Evolutionary conservation across 768 basidiomycete genomes (phyloP).

Genomic region (Butyriboletus loyo): DNA sequence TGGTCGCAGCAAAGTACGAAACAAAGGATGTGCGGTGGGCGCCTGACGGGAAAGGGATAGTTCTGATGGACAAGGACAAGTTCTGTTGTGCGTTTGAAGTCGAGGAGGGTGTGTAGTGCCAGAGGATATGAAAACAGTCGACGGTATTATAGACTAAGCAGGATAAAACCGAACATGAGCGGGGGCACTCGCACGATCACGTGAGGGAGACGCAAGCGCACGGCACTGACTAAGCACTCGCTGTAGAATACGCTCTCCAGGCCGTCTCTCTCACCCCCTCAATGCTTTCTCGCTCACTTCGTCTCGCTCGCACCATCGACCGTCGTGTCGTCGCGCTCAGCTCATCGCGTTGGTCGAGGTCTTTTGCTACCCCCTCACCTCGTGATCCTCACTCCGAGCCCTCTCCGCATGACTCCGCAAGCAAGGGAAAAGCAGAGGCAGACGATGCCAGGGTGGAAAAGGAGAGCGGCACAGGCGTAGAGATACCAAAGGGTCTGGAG

Average conservation of each 20-base stretch:
- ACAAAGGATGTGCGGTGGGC: slow-evolving; percentile 73
- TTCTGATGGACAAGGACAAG: slow-evolving; percentile 69
- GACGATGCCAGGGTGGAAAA: slow-evolving; percentile 33
- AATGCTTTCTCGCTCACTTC: slow-evolving; percentile 67
- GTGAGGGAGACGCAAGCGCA: background rate
- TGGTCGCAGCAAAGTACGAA: slow-evolving; percentile 60
- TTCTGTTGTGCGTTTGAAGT: slow-evolving; percentile 90
- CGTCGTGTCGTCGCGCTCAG: slow-evolving; percentile 37
- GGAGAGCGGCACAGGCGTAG: slow-evolving; percentile 28
- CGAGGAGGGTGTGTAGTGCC: slow-evolving; percentile 34
- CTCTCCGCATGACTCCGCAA: slow-evolving; percentile 12
- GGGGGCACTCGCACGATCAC: too few species aligned
- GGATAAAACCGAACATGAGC: too few species aligned
- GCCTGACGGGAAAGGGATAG: slow-evolving; percentile 80
- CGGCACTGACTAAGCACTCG: slow-evolving; percentile 20
- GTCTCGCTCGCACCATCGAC: slow-evolving; percentile 47
- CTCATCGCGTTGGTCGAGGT: slow-evolving; percentile 35
- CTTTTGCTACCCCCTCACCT: slow-evolving; percentile 48
- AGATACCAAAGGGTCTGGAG: slow-evolving; percentile 65
- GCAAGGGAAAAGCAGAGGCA: slow-evolving; percentile 36
- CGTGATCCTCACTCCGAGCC: slow-evolving; percentile 29
- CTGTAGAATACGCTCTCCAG: background rate
- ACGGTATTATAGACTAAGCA: too few species aligned
- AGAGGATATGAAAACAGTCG: background rate
- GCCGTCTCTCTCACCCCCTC: background rate